Evolutionary conservation across 352 stramenopile genomes (phyloP).

Genomic region (Phytophthora sp.): DNA sequence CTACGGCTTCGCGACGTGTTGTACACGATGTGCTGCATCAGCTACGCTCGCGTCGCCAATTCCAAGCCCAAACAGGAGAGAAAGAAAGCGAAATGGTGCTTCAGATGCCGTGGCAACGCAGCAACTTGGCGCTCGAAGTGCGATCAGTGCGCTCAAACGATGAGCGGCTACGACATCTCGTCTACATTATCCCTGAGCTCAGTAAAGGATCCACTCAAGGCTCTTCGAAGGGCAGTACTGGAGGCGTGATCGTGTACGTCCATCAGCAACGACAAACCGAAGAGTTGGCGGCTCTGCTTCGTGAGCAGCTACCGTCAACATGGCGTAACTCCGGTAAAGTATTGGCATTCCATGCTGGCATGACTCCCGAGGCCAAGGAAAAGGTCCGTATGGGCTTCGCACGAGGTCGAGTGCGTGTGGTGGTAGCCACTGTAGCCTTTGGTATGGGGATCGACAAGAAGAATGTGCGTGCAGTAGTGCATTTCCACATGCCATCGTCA

Average conservation of each 20-base stretch:
- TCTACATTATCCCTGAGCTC: slow-evolving; percentile 31
- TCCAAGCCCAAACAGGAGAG: slow-evolving; percentile 12
- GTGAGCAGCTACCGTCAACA: slow-evolving; percentile 52
- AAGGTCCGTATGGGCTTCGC: slow-evolving; percentile 89
- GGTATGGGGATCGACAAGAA: slow-evolving; percentile 99
- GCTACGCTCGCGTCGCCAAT: slow-evolving; percentile 43
- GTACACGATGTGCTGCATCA: slow-evolving; percentile 75
- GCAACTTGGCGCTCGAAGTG: slow-evolving; percentile 68
- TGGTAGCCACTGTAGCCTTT: slow-evolving; percentile 98
- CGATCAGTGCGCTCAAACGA: slow-evolving; percentile 63
- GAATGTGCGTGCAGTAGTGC: slow-evolving; percentile 97
- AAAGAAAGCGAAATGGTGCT: slow-evolving; percentile 55
- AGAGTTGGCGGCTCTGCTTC: slow-evolving; percentile 66
- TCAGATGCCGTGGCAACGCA: slow-evolving; percentile 78
- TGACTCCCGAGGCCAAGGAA: slow-evolving; percentile 81
- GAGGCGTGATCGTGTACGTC: slow-evolving; percentile 84
- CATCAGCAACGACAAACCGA: slow-evolving; percentile 82
- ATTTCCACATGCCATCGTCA: slow-evolving; percentile 96
- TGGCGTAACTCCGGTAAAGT: slow-evolving; percentile 53
- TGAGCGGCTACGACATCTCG: slow-evolving; percentile 50
- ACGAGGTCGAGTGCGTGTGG: slow-evolving; percentile 84
- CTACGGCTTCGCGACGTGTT: slow-evolving; percentile 87
- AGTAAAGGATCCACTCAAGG: slow-evolving; percentile 35
- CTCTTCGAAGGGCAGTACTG: slow-evolving; percentile 26
- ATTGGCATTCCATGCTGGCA: slow-evolving; percentile 94